phyloP scores from a whole-genome alignment of 1,139 yeast genomes.

The Saccharomycopsis hybrid region DNA sequence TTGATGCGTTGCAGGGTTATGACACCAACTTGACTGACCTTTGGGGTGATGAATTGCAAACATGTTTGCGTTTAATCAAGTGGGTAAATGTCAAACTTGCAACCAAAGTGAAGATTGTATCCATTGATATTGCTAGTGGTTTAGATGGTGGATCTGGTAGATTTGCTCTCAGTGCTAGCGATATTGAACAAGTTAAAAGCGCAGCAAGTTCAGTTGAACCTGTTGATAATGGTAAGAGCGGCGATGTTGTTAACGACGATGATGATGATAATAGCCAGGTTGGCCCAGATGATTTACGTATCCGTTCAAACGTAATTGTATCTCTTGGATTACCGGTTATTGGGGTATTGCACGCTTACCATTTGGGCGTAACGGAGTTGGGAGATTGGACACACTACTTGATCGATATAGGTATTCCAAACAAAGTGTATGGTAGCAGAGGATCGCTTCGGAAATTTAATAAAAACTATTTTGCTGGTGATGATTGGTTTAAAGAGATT shows the following conservation, averaged over 20 bases:
- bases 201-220: conserved; percentile 17
- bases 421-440: conserved; percentile 30
- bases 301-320: conserved; percentile 38
- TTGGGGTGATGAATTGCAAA: conserved; percentile 42
- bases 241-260: no score
- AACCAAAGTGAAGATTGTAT: conserved; percentile 46
- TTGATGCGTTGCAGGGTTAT: conserved; percentile 82
- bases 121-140: conserved; percentile 80
- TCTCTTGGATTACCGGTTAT: conserved; percentile 72
- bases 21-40: conserved; percentile 55
- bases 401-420: conserved; percentile 72
- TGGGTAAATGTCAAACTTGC: conserved; percentile 61
- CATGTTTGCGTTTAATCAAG: conserved; percentile 41
- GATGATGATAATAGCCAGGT: neutral
- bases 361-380: conserved; percentile 34
- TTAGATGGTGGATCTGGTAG: conserved; percentile 81
- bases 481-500: conserved; percentile 27
- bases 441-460: conserved; percentile 40
- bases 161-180: conserved; percentile 20
- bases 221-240: no score
- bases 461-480: conserved; percentile 35
- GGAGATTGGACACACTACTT: conserved; percentile 50
- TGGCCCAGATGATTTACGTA: conserved; percentile 10
- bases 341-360: conserved; percentile 57
- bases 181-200: conserved; percentile 20